Percentiles rank a stretch among this genome's conserved stretches.
phyloP scores from a whole-genome alignment of 2,329 filamentous ascomycete species.

The Exophiala sp. region DNA sequence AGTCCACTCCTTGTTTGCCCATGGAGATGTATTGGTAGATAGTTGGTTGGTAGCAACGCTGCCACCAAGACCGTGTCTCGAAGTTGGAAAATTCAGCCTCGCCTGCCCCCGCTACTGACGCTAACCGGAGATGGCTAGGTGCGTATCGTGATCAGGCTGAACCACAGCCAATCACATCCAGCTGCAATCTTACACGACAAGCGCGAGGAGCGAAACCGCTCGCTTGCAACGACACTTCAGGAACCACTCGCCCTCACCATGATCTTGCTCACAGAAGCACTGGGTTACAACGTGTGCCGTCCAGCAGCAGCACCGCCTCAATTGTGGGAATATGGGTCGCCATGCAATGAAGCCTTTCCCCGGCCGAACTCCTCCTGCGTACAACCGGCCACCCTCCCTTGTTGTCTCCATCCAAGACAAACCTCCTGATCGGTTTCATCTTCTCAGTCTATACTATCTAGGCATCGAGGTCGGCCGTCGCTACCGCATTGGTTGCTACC shows the following conservation, averaged over 20 bases:
- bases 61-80: no score
- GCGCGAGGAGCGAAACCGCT: not conserved
- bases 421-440: conserved; percentile 17
- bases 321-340: conserved; percentile 5
- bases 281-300: not conserved
- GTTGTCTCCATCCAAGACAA: conserved; percentile 10
- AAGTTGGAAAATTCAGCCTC: not conserved
- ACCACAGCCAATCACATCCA: not conserved
- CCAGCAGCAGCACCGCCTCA: conserved; percentile 5
- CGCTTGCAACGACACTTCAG: not conserved
- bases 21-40: no score
- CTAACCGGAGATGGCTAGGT: not conserved
- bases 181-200: not conserved
- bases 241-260: not conserved
- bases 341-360: not conserved
- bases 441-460: not conserved
- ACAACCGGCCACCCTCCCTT: not conserved
- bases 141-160: not conserved
- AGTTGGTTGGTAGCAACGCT: no score
- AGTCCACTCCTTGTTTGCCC: no score
- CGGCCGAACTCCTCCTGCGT: not conserved
- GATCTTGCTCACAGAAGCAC: not conserved
- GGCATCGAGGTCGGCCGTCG: not conserved
- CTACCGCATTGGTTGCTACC: not conserved
- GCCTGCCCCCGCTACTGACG: no score